These are phyloP conservation scores for Pyrus communis DNA, from an alignment of 306 rosid genomes.

Conservation along the genomic window DNA sequence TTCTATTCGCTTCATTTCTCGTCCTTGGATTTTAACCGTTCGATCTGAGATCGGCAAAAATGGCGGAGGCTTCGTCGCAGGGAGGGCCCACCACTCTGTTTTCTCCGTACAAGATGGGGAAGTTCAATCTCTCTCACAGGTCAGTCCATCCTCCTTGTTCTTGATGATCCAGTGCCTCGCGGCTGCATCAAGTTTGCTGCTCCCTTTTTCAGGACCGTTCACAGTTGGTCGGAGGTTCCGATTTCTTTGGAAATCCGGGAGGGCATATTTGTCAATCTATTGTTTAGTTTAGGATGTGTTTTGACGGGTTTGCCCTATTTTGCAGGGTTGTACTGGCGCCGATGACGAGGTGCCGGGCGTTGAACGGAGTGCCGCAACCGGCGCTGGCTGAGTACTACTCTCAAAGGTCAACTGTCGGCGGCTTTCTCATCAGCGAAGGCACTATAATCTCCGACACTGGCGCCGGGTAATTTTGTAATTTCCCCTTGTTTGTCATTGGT, in stretches of 20 bases:
- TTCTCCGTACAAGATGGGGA: conserved; percentile 67
- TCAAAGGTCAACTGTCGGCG: conserved; percentile 45
- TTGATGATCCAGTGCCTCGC: background rate
- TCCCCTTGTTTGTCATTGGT: background rate
- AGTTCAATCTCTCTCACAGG: conserved; percentile 74
- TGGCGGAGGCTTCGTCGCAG: conserved; percentile 30
- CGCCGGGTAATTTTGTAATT: conserved; percentile 44
- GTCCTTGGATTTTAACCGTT: background rate
- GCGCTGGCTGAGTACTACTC: conserved; percentile 38
- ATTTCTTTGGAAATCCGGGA: background rate
- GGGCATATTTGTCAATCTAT: background rate
- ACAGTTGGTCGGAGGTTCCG: background rate
- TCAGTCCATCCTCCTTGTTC: background rate
- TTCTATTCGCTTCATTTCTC: background rate
- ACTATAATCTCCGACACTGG: conserved; percentile 33
- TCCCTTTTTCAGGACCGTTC: background rate
- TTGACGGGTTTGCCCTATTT: background rate
- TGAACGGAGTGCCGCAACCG: conserved; percentile 33
- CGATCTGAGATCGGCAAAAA: background rate
- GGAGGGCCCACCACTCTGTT: conserved; percentile 26
- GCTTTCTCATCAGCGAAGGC: conserved; percentile 49
- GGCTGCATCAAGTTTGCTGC: background rate
- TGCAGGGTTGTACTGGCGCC: conserved; percentile 59
- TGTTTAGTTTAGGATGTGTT: background rate
- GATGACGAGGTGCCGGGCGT: conserved; percentile 50